Evolutionary conservation across 2,329 filamentous ascomycete species (phyloP).

Genomic region (Pyricularia pennisetigena): DNA sequence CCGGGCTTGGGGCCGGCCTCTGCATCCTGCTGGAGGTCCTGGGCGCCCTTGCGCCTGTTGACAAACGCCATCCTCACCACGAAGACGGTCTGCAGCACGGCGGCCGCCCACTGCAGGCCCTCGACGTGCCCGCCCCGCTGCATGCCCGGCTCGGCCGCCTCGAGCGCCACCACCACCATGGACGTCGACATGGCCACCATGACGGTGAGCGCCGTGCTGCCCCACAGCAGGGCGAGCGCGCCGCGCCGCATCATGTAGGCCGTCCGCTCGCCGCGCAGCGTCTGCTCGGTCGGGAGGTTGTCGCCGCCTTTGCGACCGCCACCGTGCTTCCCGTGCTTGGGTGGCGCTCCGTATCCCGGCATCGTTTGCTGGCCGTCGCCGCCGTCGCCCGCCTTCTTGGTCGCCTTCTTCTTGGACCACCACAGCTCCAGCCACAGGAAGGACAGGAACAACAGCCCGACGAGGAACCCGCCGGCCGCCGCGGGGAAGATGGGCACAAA

Average conservation of each 20-base stretch:
- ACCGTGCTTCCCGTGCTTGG: too few species aligned
- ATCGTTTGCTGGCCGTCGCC: background rate
- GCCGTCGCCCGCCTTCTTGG: background rate
- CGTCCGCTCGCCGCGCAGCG: background rate
- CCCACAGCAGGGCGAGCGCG: slow-evolving; percentile 1
- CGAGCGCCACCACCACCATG: slow-evolving; percentile 2
- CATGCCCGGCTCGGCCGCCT: background rate
- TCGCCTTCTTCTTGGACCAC: background rate
- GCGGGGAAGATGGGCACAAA: background rate
- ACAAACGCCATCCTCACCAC: background rate
- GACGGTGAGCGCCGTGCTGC: background rate
- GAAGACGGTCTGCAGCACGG: background rate
- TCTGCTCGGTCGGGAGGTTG: background rate
- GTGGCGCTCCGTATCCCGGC: background rate
- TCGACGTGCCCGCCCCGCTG: slow-evolving; percentile 1
- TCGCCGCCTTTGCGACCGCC: too few species aligned
- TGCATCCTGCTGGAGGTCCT: background rate
- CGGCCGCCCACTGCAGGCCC: slow-evolving; percentile 3
- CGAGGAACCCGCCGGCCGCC: slow-evolving; percentile 7
- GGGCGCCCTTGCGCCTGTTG: background rate
- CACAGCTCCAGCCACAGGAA: background rate
- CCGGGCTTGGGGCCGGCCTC: too few species aligned
- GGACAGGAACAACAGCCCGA: slow-evolving; percentile 3
- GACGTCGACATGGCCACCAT: slow-evolving; percentile 1
- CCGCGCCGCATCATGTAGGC: background rate